These are phyloP conservation scores for Aureobasidium melanogenum DNA, from an alignment of 2,329 filamentous ascomycete species.

Conservation along the genomic window DNA sequence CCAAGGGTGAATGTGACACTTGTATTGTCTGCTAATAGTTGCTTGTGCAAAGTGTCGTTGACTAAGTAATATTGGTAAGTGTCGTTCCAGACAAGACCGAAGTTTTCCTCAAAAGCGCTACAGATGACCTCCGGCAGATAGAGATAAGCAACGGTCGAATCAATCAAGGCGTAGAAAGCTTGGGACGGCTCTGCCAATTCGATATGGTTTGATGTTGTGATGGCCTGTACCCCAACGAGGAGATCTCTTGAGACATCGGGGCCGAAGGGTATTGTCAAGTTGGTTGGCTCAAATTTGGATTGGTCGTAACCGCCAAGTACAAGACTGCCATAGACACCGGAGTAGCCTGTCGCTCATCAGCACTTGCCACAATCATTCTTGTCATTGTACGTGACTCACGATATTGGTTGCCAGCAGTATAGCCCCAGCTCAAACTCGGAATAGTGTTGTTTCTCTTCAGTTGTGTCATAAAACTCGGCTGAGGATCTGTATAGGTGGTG, in stretches of 20 bases:
- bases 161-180: conserved; percentile 42
- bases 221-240: conserved; percentile 24
- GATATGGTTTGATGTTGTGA: conserved; percentile 18
- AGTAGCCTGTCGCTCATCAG: conserved; percentile 15
- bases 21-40: conserved; percentile 20
- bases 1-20: conserved; percentile 27
- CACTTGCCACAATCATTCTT: neutral
- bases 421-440: conserved; percentile 28
- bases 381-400: conserved; percentile 12
- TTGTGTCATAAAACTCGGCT: conserved; percentile 26
- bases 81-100: conserved; percentile 26
- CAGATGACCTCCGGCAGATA: conserved; percentile 48
- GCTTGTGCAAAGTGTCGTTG: conserved; percentile 23
- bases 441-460: conserved; percentile 25
- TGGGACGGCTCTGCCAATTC: conserved; percentile 26
- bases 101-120: conserved; percentile 27
- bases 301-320: conserved; percentile 32
- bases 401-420: conserved; percentile 31
- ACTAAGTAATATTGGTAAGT: conserved; percentile 25
- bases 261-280: conserved; percentile 24
- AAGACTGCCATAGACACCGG: conserved; percentile 29
- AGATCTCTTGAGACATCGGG: conserved; percentile 26
- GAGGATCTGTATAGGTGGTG: conserved; percentile 25
- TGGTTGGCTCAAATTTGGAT: conserved; percentile 27
- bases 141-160: conserved; percentile 55